phyloP scores from a whole-genome alignment of 495 filamentous ascomycete genomes.

The Annulohypoxylon moriforme region DNA sequence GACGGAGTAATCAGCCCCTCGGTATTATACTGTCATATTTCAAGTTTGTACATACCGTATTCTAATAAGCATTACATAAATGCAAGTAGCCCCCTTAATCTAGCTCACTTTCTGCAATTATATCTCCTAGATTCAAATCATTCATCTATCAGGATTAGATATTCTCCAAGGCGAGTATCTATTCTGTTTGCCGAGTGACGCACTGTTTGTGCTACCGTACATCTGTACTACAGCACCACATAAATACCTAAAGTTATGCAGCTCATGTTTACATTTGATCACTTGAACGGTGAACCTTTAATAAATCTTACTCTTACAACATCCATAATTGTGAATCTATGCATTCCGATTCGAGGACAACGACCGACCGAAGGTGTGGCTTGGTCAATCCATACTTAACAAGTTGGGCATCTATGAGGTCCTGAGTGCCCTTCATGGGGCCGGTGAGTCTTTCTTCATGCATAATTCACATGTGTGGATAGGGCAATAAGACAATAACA shows the following conservation, averaged over 20 bases:
- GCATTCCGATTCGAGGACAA: slow-evolving; percentile 6
- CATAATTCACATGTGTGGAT: slow-evolving; percentile 13
- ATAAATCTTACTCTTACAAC: slow-evolving; percentile 5
- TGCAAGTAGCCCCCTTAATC: neutral
- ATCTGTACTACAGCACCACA: too few relatives aligned
- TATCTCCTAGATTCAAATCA: neutral
- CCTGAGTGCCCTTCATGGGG: slow-evolving; percentile 36
- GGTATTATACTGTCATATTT: slow-evolving; percentile 4
- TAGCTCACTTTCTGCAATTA: neutral
- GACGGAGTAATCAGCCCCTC: slow-evolving; percentile 26
- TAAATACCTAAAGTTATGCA: too few relatives aligned
- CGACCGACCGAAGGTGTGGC: slow-evolving; percentile 14
- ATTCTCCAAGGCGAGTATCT: neutral
- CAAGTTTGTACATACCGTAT: slow-evolving; percentile 2
- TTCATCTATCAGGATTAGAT: neutral
- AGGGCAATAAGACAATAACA: slow-evolving; percentile 12
- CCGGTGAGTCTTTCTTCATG: slow-evolving; percentile 7
- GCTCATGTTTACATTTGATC: slow-evolving; percentile 6
- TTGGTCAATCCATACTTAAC: slow-evolving; percentile 1
- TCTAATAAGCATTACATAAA: neutral
- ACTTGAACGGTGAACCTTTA: slow-evolving; percentile 11
- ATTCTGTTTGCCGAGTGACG: neutral
- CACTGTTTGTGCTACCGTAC: neutral
- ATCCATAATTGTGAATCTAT: slow-evolving; percentile 6
- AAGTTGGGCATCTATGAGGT: slow-evolving; percentile 20